Evolutionary conservation across 768 basidiomycete species (phyloP), one percentile per base, ranked within the genome.

Genomic region (Serendipita sp.): DNA sequence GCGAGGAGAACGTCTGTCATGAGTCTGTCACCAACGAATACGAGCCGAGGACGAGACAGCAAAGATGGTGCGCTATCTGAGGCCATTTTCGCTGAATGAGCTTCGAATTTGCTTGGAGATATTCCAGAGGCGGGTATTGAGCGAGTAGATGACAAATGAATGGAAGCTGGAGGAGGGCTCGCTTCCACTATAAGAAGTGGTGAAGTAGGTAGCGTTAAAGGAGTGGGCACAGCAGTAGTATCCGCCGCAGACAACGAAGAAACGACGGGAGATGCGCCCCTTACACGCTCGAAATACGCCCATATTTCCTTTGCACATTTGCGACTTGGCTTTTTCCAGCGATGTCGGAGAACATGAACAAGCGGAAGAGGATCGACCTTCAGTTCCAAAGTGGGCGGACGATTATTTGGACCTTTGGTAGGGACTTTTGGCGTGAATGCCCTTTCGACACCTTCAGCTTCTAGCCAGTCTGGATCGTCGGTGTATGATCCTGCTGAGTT

Each of bases 1-100:
- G 90, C 86, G 72, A 97, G 76, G 61, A 97, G 80, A 17, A 93
- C 74, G 70, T 99, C 95, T 0, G 95, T 99, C 68, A 96, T 87
- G 60, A 97, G 74, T 11, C 95, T 81, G 74, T 99, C 95, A 0
- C 95, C 95, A 13, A 99, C 84, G 42, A 97, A 73, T 62, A 97
- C 74, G 44, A 96, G 45, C 5, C 45, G 45, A 9, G 45, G 45
- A 48, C 45, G 45, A n/a, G 26, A n/a, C 3, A n/a, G n/a, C 9
- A 2, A n/a, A 2, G n/a, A 48, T 5, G 0, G 9, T 48, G 5
- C 14, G 38, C 2, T 14, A 38, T 38, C 14, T 0, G 38, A 38
- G 38, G 7, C 14, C 38, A 38, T 38, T 38, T 14, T 38, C 0
- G 38, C 14, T 14, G 38, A 14, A 28, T 1, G n/a, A 2, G 5